Evolutionary conservation across 352 stramenopile genomes (phyloP).

Genomic region (Phytophthora pini): DNA sequence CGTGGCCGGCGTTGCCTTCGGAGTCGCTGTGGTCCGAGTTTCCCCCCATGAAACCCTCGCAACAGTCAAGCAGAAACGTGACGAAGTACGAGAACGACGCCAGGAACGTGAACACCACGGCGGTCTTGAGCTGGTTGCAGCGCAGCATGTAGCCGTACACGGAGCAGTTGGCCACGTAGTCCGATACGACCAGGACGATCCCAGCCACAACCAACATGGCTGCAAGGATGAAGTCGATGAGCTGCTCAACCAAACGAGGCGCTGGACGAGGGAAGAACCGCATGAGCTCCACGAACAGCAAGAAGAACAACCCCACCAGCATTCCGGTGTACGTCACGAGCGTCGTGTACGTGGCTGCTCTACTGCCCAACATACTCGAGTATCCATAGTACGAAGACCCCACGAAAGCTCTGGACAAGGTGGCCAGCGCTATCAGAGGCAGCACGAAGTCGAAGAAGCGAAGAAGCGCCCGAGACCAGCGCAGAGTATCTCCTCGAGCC

Average conservation of each 20-base stretch:
- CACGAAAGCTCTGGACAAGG: slow-evolving; percentile 67
- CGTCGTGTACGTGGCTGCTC: slow-evolving; percentile 59
- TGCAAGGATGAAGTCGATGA: slow-evolving; percentile 62
- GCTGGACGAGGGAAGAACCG: slow-evolving; percentile 48
- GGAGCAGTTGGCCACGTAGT: slow-evolving; percentile 69
- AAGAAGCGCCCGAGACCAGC: slow-evolving; percentile 48
- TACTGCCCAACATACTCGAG: slow-evolving; percentile 73
- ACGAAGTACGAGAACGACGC: slow-evolving; percentile 58
- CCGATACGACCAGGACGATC: slow-evolving; percentile 70
- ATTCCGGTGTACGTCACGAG: slow-evolving; percentile 74
- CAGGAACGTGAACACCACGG: slow-evolving; percentile 74
- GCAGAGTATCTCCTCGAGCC: slow-evolving; percentile 30
- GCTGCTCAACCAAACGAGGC: slow-evolving; percentile 49
- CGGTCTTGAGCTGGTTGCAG: slow-evolving; percentile 55
- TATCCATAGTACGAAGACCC: slow-evolving; percentile 71
- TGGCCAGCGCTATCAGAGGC: slow-evolving; percentile 61
- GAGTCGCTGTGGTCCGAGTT: slow-evolving; percentile 19
- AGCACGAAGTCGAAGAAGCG: slow-evolving; percentile 72
- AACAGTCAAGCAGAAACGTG: slow-evolving; percentile 60
- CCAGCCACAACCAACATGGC: slow-evolving; percentile 65
- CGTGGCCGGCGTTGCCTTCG: slow-evolving; percentile 8
- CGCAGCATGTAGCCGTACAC: slow-evolving; percentile 78
- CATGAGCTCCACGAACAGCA: slow-evolving; percentile 55
- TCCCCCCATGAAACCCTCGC: slow-evolving; percentile 31
- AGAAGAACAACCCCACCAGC: slow-evolving; percentile 62